A percentile compares a stretch with the other conserved stretches of the same genome.
Evolutionary conservation across 179 eudicot genomes (phyloP).

Genomic region (Carnegiea gigantea): DNA sequence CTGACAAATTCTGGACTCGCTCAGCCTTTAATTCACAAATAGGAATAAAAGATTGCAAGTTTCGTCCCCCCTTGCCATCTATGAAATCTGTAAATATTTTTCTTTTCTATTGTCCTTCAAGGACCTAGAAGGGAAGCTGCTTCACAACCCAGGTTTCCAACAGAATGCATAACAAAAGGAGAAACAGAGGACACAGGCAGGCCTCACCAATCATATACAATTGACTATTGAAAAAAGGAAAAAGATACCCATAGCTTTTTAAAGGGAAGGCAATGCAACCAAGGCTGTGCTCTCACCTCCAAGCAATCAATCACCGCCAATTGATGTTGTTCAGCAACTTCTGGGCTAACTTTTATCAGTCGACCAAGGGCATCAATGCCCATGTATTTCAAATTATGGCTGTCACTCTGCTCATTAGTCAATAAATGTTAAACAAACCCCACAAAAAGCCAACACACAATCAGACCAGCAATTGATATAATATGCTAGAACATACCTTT

Average conservation of each 20-base stretch:
- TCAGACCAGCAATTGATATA: conserved; percentile 2
- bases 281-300: conserved; percentile 59
- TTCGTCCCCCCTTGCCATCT: neutral
- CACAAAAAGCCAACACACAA: conserved; percentile 8
- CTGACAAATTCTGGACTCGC: neutral
- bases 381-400: conserved; percentile 92
- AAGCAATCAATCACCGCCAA: conserved; percentile 95
- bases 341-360: conserved; percentile 86
- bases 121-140: conserved; percentile 6
- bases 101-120: neutral
- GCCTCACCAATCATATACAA: neutral
- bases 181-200: neutral
- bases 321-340: conserved; percentile 94
- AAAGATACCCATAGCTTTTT: neutral
- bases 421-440: conserved; percentile 15
- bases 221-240: neutral
- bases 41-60: neutral
- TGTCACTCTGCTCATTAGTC: conserved; percentile 71
- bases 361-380: conserved; percentile 97
- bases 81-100: neutral
- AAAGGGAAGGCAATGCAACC: neutral
- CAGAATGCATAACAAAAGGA: neutral
- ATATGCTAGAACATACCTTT: conserved; percentile 46
- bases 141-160: neutral
- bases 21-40: neutral